Base-by-base conservation (phyloP, 73 alveolate genomes). In the Paramecium sonneborni region DNA sequence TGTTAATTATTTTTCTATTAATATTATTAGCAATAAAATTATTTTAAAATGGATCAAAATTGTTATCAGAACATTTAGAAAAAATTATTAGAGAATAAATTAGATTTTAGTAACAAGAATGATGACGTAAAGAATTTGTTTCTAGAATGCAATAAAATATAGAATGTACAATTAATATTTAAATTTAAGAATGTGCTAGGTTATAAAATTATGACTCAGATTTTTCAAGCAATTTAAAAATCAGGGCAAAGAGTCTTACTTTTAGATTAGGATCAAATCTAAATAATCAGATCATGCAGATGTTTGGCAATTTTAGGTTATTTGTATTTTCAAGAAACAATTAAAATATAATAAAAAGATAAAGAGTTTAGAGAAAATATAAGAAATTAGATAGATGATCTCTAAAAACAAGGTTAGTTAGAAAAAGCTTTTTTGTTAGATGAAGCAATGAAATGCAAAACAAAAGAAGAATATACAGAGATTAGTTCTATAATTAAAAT, bases 321-420 rank as follows among this genome's bases (percentile, higher is more conserved):
- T 15, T 46, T 62, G 4, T 32, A 62, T 30, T 6, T 5, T 14
- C 8, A 62, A 12, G 48, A 62, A 26, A 23, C 20, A 5, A 62
- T 62, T 30, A 62, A 62, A 6, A 0, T 28, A 30, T 26, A 30
- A 12, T 14, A 24, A 14, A 62, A 62, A 32, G 84, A 62, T 11
- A 62, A 62, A 12, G 84, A 62, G 6, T 62, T 62, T 26, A 26
- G 84, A 62, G 84, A 62, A 32, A 62, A 62, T 62, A 62, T 62
- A 1, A 62, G 84, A 62, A 26, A 62, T 26, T 12, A 62, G 24
- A 62, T 62, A 3, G 84, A 62, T 62, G 84, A 62, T 26, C 39
- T 32, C 12, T 15, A 26, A 30, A 2, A 0, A 14, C 34, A 62
- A 26, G 26, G 44, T 12, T 9, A 2, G 9, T 30, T 62, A 26